Evolutionary conservation across 2,329 filamentous ascomycete species (phyloP), one percentile per base, ranked within the genome.

Genomic region (Xylaria digitata): DNA sequence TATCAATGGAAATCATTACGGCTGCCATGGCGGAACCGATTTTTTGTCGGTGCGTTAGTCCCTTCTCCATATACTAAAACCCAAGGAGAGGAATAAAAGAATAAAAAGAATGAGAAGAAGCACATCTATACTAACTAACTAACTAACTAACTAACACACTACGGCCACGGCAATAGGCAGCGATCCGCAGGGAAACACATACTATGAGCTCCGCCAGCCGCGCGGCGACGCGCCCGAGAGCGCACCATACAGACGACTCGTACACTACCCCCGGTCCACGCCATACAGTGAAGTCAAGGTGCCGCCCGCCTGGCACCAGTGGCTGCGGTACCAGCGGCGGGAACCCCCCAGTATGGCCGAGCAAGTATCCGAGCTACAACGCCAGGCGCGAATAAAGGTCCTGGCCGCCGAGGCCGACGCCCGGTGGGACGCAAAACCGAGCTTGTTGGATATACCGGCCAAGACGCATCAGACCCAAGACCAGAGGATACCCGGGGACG

Each of bases 161-260:
- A 15, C 15, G 19, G 32, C 32, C 58, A 30, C 30, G 46, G 26
- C 26, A 21, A 23, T 69, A 90, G 89, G 89, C 70, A 82, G 85
- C 73, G 89, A 91, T 75, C 86, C 90, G 65, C 75, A 86, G 26
- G 88, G 88, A 62, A 90, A 91, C 79, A 90, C 89, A 3, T 91
- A 86, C 81, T 91, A 89, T 88, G 87, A 90, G 73, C 90, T 91
- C 79, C 83, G 83, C 65, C 84, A 89, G 70, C 73, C 79, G 6
- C 81, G 83, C 61, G 78, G 79, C 66, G 73, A 77, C 63, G 63
- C 53, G 40, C 59, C 63, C 34, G 53, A 66, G 65, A 5, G 67
- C 72, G 40, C 40, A 65, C 72, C 65, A 70, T 86, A 85, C 83
- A 86, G 88, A 37, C 86, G 88, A 75, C 89, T 90, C 69, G 87